Percentiles rank a stretch among this genome's conserved stretches.
Conservation (phyloP, 768 basidiomycete species). For the Suillus cothurnatus region DNA sequence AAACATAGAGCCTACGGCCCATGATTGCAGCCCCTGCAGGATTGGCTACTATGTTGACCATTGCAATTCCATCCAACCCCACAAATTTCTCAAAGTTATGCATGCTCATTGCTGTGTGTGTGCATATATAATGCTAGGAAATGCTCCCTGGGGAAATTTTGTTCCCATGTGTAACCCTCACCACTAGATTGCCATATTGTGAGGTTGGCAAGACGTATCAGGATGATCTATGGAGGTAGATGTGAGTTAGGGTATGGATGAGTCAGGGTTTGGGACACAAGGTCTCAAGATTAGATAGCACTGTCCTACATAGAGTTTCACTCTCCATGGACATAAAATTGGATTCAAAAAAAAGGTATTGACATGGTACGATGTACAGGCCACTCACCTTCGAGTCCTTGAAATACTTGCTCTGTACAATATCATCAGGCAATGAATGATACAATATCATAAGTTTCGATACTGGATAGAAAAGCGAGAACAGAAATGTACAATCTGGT, state of each 20-base stretch:
- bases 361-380: neutral
- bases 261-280: too few relatives aligned
- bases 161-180: conserved; percentile 91
- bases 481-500: conserved; percentile 61
- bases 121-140: conserved; percentile 91
- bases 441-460: conserved; percentile 27
- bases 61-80: conserved; percentile 92
- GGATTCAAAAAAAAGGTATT: too few relatives aligned
- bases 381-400: conserved; percentile 64
- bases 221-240: conserved; percentile 59
- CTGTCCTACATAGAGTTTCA: too few relatives aligned
- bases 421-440: conserved; percentile 65
- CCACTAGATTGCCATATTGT: conserved; percentile 93
- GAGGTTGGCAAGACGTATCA: conserved; percentile 76
- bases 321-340: too few relatives aligned
- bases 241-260: too few relatives aligned
- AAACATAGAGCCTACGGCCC: too few relatives aligned
- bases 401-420: conserved; percentile 86
- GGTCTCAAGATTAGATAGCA: too few relatives aligned
- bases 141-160: conserved; percentile 55
- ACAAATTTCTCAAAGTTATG: conserved; percentile 99
- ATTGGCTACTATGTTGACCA: conserved; percentile 90
- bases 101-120: conserved; percentile 75
- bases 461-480: neutral
- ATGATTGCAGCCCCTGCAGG: conserved; percentile 79